Evolutionary conservation across 2,329 filamentous ascomycete species (phyloP).

Genomic region (Fusarium avenaceum): DNA sequence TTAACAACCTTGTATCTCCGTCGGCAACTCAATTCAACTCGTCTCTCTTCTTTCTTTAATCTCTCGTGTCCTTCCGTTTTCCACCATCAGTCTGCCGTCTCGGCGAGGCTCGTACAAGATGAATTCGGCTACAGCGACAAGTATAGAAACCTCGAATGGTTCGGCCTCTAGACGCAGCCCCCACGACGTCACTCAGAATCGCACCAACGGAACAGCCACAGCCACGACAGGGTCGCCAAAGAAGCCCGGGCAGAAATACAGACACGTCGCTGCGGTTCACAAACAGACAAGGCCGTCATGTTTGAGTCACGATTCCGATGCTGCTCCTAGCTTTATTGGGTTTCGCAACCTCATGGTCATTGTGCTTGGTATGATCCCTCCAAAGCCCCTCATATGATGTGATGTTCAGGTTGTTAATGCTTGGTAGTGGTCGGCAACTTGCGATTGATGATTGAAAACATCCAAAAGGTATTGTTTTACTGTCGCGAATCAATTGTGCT

Average conservation of each 20-base stretch:
- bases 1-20: slow-evolving; percentile 25
- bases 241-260: slow-evolving; percentile 73
- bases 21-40: slow-evolving; percentile 10
- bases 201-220: slow-evolving; percentile 44
- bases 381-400: slow-evolving; percentile 32
- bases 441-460: slow-evolving; percentile 95
- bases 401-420: slow-evolving; percentile 35
- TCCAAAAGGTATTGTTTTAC: slow-evolving; percentile 78
- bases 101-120: slow-evolving; percentile 49
- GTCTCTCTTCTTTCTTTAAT: slow-evolving; percentile 1
- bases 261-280: slow-evolving; percentile 92
- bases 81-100: slow-evolving; percentile 28
- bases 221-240: slow-evolving; percentile 38
- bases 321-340: slow-evolving; percentile 86
- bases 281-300: slow-evolving; percentile 79
- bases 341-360: slow-evolving; percentile 98
- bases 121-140: slow-evolving; percentile 59
- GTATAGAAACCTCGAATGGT: slow-evolving; percentile 51
- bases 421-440: slow-evolving; percentile 87
- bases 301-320: slow-evolving; percentile 84
- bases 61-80: slow-evolving; percentile 5
- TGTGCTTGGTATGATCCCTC: slow-evolving; percentile 75
- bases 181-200: slow-evolving; percentile 46
- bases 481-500: not conserved
- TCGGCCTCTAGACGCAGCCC: slow-evolving; percentile 44